Conservation (phyloP, 352 stramenopile species). For the Albugo candida region DNA sequence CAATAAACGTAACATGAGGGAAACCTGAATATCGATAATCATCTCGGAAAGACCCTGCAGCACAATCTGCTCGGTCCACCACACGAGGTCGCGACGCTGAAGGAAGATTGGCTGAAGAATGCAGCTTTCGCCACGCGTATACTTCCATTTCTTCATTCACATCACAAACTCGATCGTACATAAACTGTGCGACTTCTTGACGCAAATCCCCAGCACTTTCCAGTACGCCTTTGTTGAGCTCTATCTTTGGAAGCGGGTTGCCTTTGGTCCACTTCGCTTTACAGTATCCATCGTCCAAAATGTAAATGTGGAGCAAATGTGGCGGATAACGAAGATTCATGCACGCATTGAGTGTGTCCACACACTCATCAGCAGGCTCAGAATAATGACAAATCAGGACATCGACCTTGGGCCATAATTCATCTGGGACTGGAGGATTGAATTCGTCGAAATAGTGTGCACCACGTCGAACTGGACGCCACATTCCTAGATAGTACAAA, state of each 20-base stretch:
- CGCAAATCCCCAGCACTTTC: slow-evolving; percentile 61
- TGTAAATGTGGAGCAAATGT: slow-evolving; percentile 22
- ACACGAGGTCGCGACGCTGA: slow-evolving; percentile 37
- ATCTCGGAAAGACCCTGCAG: slow-evolving; percentile 60
- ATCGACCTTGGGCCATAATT: slow-evolving; percentile 24
- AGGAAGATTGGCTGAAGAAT: slow-evolving; percentile 62
- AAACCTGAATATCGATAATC: slow-evolving; percentile 66
- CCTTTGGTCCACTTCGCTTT: slow-evolving; percentile 26
- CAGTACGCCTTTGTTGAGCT: slow-evolving; percentile 26
- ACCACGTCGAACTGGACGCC: slow-evolving; percentile 24
- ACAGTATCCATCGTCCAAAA: slow-evolving; percentile 29
- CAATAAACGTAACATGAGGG: slow-evolving; percentile 55
- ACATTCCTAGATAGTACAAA: slow-evolving; percentile 30
- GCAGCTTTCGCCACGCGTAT: slow-evolving; percentile 67
- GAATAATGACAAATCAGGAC: slow-evolving; percentile 33
- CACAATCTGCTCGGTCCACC: slow-evolving; percentile 47
- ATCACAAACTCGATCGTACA: slow-evolving; percentile 70
- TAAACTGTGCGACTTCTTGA: slow-evolving; percentile 68
- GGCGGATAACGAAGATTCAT: slow-evolving; percentile 34
- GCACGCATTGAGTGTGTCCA: slow-evolving; percentile 26
- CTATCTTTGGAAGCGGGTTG: slow-evolving; percentile 16
- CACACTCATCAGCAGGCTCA: slow-evolving; percentile 23
- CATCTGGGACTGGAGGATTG: slow-evolving; percentile 20
- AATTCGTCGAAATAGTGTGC: slow-evolving; percentile 31
- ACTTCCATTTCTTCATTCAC: slow-evolving; percentile 64